Evolutionary conservation across 495 filamentous ascomycete species (phyloP), one percentile per base, ranked within the genome.

Genomic region (Parmelia sp.): DNA sequence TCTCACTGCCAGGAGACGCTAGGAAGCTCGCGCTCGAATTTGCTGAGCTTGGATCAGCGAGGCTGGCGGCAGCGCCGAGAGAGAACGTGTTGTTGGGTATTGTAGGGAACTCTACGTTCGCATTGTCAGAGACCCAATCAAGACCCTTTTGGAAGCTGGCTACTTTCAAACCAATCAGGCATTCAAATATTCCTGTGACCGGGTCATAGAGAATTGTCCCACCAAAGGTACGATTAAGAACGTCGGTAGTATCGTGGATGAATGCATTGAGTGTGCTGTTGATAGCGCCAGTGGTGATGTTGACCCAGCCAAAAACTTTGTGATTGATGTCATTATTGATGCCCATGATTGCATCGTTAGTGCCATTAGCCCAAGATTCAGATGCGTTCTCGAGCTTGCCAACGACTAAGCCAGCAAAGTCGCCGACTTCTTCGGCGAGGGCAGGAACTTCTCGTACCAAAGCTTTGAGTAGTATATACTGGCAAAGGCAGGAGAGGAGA

Each of bases 301-400:
- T 88, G 36, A 96, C 90, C 89, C 92, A 96, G 64, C 91, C 89
- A 65, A 97, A 86, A 51, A 98, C 74, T 56, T 97, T 84, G 31
- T 84, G 64, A 76, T 97, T 98, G 72, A 98, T 83, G 29, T 90
- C 83, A 29, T 73, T 73, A 75, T 90, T 89, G 31, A 88, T 84
- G 49, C 77, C 75, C 31, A 73, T 74, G 71, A 97, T 88, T 40
- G 85, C 89, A 7, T 73, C 74, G 76, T 97, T 97, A 53, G 91
- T 85, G 33, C 83, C 83, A 40, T 79, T 74, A 12, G 93, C 84
- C 94, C 95, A 98, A 57, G 83, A 75, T 40, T 78, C 76, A 25
- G 90, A 95, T 12, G 91, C 86, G 58, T 87, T 83, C 68, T 88
- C 82, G 4, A 98, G 79, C 0, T 82, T 78, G 37, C 68, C 67